A percentile compares a stretch with the other conserved stretches of the same genome.
Conservation (phyloP, 2,329 filamentous ascomycete species). For the Gliomastix tumulicola region DNA sequence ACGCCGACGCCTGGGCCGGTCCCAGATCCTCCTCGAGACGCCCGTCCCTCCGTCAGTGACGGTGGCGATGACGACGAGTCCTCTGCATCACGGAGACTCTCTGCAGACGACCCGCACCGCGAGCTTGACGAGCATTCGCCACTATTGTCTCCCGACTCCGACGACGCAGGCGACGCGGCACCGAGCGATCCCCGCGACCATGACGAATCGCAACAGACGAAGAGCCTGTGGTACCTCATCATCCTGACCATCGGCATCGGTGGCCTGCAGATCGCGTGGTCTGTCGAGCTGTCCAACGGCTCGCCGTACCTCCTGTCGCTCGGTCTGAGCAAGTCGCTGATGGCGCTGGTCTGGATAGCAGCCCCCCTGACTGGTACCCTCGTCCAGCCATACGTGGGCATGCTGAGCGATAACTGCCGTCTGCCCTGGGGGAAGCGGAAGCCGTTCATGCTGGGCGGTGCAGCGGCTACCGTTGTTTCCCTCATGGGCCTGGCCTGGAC, state of each 20-base stretch:
- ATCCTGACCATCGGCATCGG: conserved; percentile 81
- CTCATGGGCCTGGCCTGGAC: conserved; percentile 69
- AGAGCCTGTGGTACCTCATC: conserved; percentile 79
- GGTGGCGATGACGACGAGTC: no score
- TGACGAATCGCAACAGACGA: conserved; percentile 51
- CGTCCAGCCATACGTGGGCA: conserved; percentile 77
- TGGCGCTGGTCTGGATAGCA: conserved; percentile 80
- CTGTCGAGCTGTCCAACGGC: conserved; percentile 88
- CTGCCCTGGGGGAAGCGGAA: conserved; percentile 70
- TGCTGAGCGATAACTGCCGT: conserved; percentile 73
- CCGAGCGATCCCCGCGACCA: conserved; percentile 5
- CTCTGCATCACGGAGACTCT: no score
- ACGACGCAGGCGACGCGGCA: conserved; percentile 4
- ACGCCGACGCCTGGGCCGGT: no score
- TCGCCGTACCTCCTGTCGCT: conserved; percentile 78
- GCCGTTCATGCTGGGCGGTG: conserved; percentile 72
- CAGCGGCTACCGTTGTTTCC: conserved; percentile 57
- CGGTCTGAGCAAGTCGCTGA: conserved; percentile 73
- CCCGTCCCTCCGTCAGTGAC: no score
- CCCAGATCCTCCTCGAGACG: no score
- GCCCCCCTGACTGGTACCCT: conserved; percentile 72
- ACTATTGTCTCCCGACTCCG: conserved; percentile 13
- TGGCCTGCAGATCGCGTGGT: conserved; percentile 91
- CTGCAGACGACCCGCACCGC: conserved; percentile 10
- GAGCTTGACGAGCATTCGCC: conserved; percentile 20